Conservation (phyloP, 305 asterid genomes). For the Lippia alba region DNA sequence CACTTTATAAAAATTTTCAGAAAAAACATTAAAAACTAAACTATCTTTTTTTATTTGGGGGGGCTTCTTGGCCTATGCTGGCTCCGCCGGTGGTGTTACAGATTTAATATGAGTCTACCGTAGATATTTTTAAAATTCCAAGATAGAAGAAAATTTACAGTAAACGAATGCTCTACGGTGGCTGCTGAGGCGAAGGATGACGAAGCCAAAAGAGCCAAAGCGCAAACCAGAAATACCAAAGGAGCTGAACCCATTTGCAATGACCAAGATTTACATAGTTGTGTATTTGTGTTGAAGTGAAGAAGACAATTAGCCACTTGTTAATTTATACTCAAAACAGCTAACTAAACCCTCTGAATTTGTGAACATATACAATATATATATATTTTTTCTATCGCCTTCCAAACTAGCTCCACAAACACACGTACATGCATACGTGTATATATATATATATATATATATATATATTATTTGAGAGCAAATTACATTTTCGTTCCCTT, state of each 20-base stretch:
- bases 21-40: no score
- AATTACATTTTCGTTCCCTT: no score
- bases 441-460: no score
- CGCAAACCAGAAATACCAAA: slow-evolving; percentile 28
- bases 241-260: slow-evolving; percentile 30
- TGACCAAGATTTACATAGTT: neutral
- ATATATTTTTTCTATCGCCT: neutral
- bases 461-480: no score
- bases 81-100: no score
- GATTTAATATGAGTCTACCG: no score
- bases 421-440: slow-evolving; percentile 1
- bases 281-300: slow-evolving; percentile 16
- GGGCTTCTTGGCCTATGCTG: no score
- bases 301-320: slow-evolving; percentile 7
- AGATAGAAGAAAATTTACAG: slow-evolving; percentile 38
- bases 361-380: neutral
- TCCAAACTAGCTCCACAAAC: neutral
- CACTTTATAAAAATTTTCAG: no score
- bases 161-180: slow-evolving; percentile 61
- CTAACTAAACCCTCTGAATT: neutral
- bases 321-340: slow-evolving; percentile 31
- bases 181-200: slow-evolving; percentile 51
- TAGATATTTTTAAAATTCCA: no score
- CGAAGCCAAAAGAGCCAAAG: slow-evolving; percentile 37
- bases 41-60: no score